Evolutionary conservation across 306 rosid genomes (phyloP), one percentile per base, ranked within the genome.

Genomic region (Hippophae gyantsensis): DNA sequence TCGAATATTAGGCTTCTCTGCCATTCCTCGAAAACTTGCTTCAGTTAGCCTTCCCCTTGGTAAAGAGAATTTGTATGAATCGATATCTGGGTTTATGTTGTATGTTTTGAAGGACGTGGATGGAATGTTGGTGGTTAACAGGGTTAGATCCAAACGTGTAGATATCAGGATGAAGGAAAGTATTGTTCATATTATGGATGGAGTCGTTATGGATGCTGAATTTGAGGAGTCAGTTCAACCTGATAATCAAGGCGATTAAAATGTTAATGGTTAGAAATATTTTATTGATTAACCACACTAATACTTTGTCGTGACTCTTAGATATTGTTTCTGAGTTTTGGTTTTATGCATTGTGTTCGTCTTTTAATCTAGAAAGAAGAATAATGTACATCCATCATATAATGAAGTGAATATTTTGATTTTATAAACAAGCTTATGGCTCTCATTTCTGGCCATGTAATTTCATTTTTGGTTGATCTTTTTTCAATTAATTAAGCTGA

Each of bases 131-230:
- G 66, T 78, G n/a, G 98, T 85, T 43, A 92, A 85, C 53, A 65
- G 87, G 57, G 73, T 88, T 67, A 72, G 81, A 27, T 83, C 95
- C 3, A 68, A 80, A 67, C 68, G 66, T 12, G 81, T 75, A 0
- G 92, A 88, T 80, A 40, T 87, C 48, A 72, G 76, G 64, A 82
- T 71, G 72, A 61, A 53, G 18, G 79, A 75, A 62, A 72, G 80
- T 66, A 67, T 87, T 56, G 60, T 87, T 3, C 97, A 90, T 72
- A 61, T 82, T 25, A 79, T 85, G 92, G 89, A 90, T 67, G 95
- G 95, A 43, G 89, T 79, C 64, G 32, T 84, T 53, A 93, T 88
- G 97, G 97, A 93, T 70, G 83, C 97, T 62, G 84, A 80, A 52
- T 88, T 86, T 72, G 86, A 79, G 66, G 81, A 78, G 56, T 82